Conservation (phyloP, 495 filamentous ascomycete genomes). For the Hypoxylon fragiforme region DNA sequence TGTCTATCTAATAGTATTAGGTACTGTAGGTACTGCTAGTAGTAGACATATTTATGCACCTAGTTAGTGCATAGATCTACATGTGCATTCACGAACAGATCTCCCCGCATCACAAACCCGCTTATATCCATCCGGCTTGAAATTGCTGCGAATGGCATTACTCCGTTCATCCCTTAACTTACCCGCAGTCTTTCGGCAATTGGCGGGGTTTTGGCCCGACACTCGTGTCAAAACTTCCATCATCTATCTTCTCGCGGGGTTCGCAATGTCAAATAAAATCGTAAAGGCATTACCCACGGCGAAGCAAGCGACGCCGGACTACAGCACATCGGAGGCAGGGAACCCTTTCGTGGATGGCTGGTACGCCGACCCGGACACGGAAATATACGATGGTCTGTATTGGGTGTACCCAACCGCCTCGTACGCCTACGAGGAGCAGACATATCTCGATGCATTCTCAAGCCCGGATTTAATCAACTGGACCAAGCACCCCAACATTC, state of each 20-base stretch:
- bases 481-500: slow-evolving; percentile 48
- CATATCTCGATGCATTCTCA: slow-evolving; percentile 57
- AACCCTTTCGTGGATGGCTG: slow-evolving; percentile 51
- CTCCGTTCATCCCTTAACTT: too few species aligned
- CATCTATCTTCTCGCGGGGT: neutral
- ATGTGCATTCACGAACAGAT: too few species aligned
- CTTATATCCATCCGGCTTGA: too few species aligned
- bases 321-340: slow-evolving; percentile 33
- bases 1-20: too few species aligned
- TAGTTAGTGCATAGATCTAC: too few species aligned
- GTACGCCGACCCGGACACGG: slow-evolving; percentile 58
- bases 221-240: too few species aligned
- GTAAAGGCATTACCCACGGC: slow-evolving; percentile 1
- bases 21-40: too few species aligned
- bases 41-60: too few species aligned
- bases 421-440: slow-evolving; percentile 45
- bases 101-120: too few species aligned
- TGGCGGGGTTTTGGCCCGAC: too few species aligned
- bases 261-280: slow-evolving; percentile 1
- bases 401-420: slow-evolving; percentile 59
- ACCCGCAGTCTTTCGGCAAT: too few species aligned
- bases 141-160: too few species aligned
- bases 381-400: slow-evolving; percentile 52
- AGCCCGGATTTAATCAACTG: slow-evolving; percentile 44
- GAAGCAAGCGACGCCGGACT: slow-evolving; percentile 4